Evolutionary conservation across 164 flowering plant species (phyloP).

Genomic region (Tetracentron sinense): DNA sequence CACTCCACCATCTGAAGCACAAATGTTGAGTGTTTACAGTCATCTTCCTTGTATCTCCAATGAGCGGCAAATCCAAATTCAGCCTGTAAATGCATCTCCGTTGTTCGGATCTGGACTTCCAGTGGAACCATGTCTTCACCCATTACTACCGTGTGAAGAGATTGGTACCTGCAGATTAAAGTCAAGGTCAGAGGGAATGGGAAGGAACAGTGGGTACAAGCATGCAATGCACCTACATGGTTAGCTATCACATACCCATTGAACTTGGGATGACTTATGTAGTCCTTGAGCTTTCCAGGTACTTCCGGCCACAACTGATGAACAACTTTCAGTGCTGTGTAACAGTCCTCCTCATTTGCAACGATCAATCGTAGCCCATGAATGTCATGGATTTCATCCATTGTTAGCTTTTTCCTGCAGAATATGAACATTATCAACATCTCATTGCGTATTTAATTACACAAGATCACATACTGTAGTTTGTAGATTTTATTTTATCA

Average conservation of each 20-base stretch:
- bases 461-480: too few relatives aligned
- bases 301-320: slow-evolving; percentile 77
- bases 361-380: slow-evolving; percentile 87
- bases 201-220: not conserved
- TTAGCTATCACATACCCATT: slow-evolving; percentile 61
- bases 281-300: slow-evolving; percentile 87
- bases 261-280: slow-evolving; percentile 68
- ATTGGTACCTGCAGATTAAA: slow-evolving; percentile 59
- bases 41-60: slow-evolving; percentile 98
- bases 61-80: slow-evolving; percentile 98
- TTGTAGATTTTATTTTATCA: too few relatives aligned
- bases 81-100: slow-evolving; percentile 90
- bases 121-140: slow-evolving; percentile 75
- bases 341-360: slow-evolving; percentile 82
- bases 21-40: slow-evolving; percentile 58
- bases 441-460: not conserved
- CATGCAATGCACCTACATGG: not conserved
- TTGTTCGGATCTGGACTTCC: slow-evolving; percentile 93
- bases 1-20: slow-evolving; percentile 97
- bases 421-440: not conserved
- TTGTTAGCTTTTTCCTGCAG: slow-evolving; percentile 76
- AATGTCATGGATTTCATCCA: slow-evolving; percentile 93
- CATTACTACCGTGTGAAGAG: slow-evolving; percentile 87
- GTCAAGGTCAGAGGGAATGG: slow-evolving; percentile 7
- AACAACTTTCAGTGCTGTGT: slow-evolving; percentile 60